Conservation (phyloP, 495 filamentous ascomycete genomes). For the Penicillium roqueforti region DNA sequence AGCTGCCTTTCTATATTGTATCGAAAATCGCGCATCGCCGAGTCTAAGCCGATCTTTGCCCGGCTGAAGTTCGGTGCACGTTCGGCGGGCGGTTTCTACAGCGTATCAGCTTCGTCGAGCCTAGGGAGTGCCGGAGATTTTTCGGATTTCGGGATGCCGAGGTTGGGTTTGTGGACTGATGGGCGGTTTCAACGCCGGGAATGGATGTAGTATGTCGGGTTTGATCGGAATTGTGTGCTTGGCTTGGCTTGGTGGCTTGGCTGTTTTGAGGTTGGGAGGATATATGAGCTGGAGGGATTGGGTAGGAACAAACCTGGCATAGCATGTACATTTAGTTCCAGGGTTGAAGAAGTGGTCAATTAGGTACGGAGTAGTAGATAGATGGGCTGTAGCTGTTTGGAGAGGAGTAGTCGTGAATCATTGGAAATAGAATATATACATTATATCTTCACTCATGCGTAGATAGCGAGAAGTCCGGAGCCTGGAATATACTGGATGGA, state of each 20-base stretch:
- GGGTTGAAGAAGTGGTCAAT: background rate
- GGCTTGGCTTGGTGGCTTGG: background rate
- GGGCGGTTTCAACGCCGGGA: background rate
- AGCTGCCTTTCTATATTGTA: background rate
- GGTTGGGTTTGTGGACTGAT: background rate
- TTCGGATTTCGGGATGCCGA: slow-evolving; percentile 2
- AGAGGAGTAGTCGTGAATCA: background rate
- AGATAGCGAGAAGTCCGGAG: background rate
- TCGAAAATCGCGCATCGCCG: background rate
- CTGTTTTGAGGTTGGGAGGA: background rate
- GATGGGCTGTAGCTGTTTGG: background rate
- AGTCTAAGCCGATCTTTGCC: slow-evolving; percentile 4
- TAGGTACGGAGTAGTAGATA: too few relatives aligned
- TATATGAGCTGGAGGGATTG: too few relatives aligned
- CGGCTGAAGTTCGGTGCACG: slow-evolving; percentile 7
- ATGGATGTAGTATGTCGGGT: background rate
- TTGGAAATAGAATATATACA: background rate
- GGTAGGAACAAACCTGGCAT: background rate
- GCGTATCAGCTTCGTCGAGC: background rate
- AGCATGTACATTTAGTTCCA: background rate
- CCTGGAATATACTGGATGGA: background rate
- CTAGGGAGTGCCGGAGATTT: background rate
- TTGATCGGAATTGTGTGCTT: slow-evolving; percentile 1
- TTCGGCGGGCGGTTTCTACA: slow-evolving; percentile 2
- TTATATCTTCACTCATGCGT: background rate